Percentiles rank a stretch among this genome's conserved stretches.
Evolutionary conservation across 108 stramenopile genomes (phyloP).

Genomic region (Skeletonema potamos): DNA sequence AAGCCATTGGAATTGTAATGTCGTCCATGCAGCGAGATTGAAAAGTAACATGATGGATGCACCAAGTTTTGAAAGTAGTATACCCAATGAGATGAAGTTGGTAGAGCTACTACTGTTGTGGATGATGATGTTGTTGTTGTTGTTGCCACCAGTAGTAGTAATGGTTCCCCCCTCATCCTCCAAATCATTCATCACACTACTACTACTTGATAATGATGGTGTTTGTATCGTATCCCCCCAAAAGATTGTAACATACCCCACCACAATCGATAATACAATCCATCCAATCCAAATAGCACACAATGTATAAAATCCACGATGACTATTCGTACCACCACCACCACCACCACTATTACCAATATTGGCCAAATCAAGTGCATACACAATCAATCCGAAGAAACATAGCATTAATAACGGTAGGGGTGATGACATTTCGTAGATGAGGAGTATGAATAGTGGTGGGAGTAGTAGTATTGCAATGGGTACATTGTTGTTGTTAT

Average conservation of each 20-base stretch:
- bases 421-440: constrained; percentile 59
- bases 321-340: not conserved
- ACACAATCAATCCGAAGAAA: constrained; percentile 45
- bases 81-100: not conserved
- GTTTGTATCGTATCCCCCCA: constrained; percentile 35
- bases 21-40: constrained; percentile 57
- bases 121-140: too few relatives aligned
- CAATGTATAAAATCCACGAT: constrained; percentile 20
- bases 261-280: constrained; percentile 41
- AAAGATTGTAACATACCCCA: constrained; percentile 42
- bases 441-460: constrained; percentile 42
- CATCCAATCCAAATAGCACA: constrained; percentile 56
- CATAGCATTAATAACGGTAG: constrained; percentile 46
- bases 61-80: constrained; percentile 2
- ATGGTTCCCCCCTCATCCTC: constrained; percentile 12
- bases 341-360: constrained; percentile 45
- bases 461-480: constrained; percentile 51
- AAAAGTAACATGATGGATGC: constrained; percentile 7
- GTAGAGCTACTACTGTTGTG: not conserved
- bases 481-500: constrained; percentile 35
- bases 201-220: constrained; percentile 24
- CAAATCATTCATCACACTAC: constrained; percentile 21
- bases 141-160: too few relatives aligned
- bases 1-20: constrained; percentile 65
- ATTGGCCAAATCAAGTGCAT: constrained; percentile 70